Base-by-base conservation (phyloP, 495 filamentous ascomycete species). In the Penicillium paxilli region DNA sequence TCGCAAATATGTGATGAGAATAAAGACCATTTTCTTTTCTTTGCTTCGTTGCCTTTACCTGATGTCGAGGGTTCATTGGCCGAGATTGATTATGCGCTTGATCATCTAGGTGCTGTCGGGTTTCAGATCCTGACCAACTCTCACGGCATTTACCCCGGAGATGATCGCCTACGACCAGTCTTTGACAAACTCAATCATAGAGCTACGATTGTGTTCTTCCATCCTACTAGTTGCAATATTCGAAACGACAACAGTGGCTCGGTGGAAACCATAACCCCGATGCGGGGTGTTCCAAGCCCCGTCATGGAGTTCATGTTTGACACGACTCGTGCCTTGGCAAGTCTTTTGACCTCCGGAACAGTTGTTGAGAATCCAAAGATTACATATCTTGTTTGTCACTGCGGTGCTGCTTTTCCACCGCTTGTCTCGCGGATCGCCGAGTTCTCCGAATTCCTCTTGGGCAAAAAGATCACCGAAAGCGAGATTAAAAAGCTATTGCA, bases 231-330 rank as follows among this genome's bases (percentile, higher is more conserved):
- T 1, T 59, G 63, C 49, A 25, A 51, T 11, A 44, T 59, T n/a
- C 46, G 52, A 50, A 28, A 50, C 47, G 5, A 50, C 49, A 53
- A 37, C 26, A 47, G 22, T 19, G 21, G 19, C 22, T 42, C 51
- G 4, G 40, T 58, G 14, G 49, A 30, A 1, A 54, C 44, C 4
- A 53, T 57, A 20, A 48, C 56, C 17, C 65, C 69, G 2, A 61
- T 68, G 19, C 55, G 60, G 5, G 61, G 69, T 9, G 74, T 79
- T 35, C 69, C 78, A 1, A 65, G 65, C 16, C 82, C 82, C 0
- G 66, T 82, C 35, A 69, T 82, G 41, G 82, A 85, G 55, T 84
- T 81, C 60, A 67, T 83, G 28, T 83, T 85, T 55, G 82, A 84
- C 44, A 78, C 75, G 2, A 75, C 74, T 2, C 67, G 80, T 14